These are phyloP conservation scores for Aspergillus alliaceus DNA, from an alignment of 2,329 filamentous ascomycete species.

Conservation along the genomic window DNA sequence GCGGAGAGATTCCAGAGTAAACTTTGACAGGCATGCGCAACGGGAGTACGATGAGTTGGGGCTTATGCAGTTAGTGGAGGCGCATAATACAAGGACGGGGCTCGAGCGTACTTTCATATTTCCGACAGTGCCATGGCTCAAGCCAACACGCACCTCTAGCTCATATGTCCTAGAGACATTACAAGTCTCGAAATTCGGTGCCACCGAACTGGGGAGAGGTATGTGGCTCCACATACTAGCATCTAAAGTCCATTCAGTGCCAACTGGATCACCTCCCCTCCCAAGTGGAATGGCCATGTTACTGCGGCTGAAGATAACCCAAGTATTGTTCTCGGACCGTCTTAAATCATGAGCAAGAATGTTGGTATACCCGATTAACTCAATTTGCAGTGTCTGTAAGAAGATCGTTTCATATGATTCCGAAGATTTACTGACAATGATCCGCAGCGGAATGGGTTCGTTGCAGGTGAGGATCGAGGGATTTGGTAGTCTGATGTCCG, in stretches of 20 bases:
- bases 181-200: slow-evolving; percentile 84
- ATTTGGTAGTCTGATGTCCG: slow-evolving; percentile 83
- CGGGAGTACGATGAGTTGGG: slow-evolving; percentile 77
- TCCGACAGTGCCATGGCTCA: slow-evolving; percentile 68
- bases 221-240: slow-evolving; percentile 69
- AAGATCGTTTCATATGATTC: slow-evolving; percentile 69
- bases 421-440: slow-evolving; percentile 76
- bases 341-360: slow-evolving; percentile 75
- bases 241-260: slow-evolving; percentile 69
- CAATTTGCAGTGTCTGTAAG: slow-evolving; percentile 76
- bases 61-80: slow-evolving; percentile 37
- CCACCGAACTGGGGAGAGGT: slow-evolving; percentile 78
- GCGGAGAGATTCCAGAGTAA: slow-evolving; percentile 84
- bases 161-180: slow-evolving; percentile 82
- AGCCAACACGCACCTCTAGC: slow-evolving; percentile 75
- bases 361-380: slow-evolving; percentile 75
- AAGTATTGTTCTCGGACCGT: slow-evolving; percentile 69
- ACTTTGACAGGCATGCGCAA: slow-evolving; percentile 77
- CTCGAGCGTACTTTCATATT: slow-evolving; percentile 47
- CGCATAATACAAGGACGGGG: not conserved
- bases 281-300: slow-evolving; percentile 72
- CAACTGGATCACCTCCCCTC: slow-evolving; percentile 56
- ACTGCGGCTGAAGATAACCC: slow-evolving; percentile 71
- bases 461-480: slow-evolving; percentile 89
- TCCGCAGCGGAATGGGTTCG: slow-evolving; percentile 74